Percentiles rank a stretch among this genome's conserved stretches.
Conservation (phyloP, 208 protist species). For the Trypanosoma lewisi region DNA sequence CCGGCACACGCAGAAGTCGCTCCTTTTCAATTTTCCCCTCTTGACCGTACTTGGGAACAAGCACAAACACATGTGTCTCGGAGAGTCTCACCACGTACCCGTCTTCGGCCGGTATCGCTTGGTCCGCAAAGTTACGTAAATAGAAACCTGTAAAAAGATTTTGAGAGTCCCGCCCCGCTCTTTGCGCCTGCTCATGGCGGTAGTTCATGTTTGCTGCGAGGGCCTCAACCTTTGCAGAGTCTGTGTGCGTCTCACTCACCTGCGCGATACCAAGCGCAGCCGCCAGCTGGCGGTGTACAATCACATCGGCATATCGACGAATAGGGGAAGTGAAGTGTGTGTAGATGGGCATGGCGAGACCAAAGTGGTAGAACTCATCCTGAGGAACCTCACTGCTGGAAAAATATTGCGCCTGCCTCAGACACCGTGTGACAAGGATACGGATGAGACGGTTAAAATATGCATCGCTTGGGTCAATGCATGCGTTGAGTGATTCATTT, state of each 20-base stretch:
- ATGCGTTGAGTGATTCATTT: constrained; percentile 81
- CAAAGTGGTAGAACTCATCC: constrained; percentile 92
- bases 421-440: constrained; percentile 90
- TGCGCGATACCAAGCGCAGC: constrained; percentile 71
- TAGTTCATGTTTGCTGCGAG: constrained; percentile 90
- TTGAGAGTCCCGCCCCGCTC: constrained; percentile 87
- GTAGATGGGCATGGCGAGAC: constrained; percentile 93
- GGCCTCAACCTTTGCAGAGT: constrained; percentile 66
- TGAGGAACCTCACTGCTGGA: constrained; percentile 74
- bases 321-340: constrained; percentile 96
- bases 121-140: constrained; percentile 73
- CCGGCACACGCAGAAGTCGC: constrained; percentile 55
- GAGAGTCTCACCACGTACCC: constrained; percentile 81
- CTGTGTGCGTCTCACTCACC: constrained; percentile 55
- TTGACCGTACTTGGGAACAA: constrained; percentile 89
- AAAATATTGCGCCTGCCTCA: constrained; percentile 94
- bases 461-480: constrained; percentile 67
- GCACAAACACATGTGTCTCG: constrained; percentile 83
- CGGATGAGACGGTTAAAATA: constrained; percentile 93
- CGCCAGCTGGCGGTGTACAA: constrained; percentile 92
- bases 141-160: constrained; percentile 92
- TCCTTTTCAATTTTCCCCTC: constrained; percentile 81
- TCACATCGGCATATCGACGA: constrained; percentile 93
- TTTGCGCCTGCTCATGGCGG: constrained; percentile 90
- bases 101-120: constrained; percentile 76